Percentiles rank a stretch among this genome's conserved stretches.
Evolutionary conservation across 2,329 filamentous ascomycete species (phyloP).

Genomic region (Curvularia verruculosa): DNA sequence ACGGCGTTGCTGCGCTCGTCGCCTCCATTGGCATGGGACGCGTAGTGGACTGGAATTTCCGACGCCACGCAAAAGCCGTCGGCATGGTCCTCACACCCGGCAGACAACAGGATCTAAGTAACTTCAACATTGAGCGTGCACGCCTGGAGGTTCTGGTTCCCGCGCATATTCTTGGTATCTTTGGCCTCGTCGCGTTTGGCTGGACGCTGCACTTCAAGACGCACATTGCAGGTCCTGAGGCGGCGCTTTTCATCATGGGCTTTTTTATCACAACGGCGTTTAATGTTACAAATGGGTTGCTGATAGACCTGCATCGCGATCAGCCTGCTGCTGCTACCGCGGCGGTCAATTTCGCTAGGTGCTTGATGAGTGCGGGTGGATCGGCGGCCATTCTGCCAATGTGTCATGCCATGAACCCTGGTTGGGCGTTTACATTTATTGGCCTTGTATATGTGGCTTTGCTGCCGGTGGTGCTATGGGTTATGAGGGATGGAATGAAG

Average conservation of each 20-base stretch:
- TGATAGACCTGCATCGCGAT: constrained; percentile 52
- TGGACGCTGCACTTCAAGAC: constrained; percentile 50
- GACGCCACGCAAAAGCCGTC: constrained; percentile 66
- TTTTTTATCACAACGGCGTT: constrained; percentile 61
- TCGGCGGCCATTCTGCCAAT: constrained; percentile 50
- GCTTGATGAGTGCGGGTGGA: constrained; percentile 46
- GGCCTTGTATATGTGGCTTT: constrained; percentile 36
- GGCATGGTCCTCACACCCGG: constrained; percentile 67
- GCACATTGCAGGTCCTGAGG: constrained; percentile 50
- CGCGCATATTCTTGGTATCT: constrained; percentile 41
- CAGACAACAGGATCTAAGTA: constrained; percentile 59
- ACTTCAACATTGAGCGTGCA: constrained; percentile 58
- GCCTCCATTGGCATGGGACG: constrained; percentile 39
- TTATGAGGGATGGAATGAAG: constrained; percentile 40
- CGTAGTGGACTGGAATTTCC: constrained; percentile 74
- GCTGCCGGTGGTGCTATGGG: constrained; percentile 35
- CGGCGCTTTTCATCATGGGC: constrained; percentile 61
- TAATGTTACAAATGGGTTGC: constrained; percentile 53
- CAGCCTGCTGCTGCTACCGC: constrained; percentile 51
- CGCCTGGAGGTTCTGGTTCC: constrained; percentile 51
- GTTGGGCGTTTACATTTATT: constrained; percentile 56
- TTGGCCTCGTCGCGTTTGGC: constrained; percentile 49
- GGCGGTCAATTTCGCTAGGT: constrained; percentile 47
- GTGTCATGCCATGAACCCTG: constrained; percentile 51
- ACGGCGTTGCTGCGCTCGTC: constrained; percentile 35